These are phyloP conservation scores for Aspergillus chevalieri DNA, from an alignment of 2,329 filamentous ascomycete genomes.

Conservation along the genomic window DNA sequence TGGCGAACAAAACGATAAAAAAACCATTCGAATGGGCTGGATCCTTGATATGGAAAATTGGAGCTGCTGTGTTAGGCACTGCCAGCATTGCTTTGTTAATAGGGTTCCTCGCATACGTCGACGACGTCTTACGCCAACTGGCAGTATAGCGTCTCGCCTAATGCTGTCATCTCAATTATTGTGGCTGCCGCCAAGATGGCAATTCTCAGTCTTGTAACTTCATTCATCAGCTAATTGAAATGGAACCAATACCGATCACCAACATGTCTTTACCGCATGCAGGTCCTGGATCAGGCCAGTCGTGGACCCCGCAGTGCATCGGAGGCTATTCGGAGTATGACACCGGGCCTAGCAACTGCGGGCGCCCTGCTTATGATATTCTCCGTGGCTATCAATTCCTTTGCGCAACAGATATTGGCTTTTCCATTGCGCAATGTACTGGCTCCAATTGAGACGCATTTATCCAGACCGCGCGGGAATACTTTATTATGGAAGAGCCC, in stretches of 20 bases:
- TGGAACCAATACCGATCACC: slow-evolving; percentile 16
- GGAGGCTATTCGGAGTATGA: slow-evolving; percentile 14
- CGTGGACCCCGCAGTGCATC: slow-evolving; percentile 22
- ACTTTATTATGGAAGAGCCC: background rate
- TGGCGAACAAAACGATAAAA: background rate
- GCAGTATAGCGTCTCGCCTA: slow-evolving; percentile 17
- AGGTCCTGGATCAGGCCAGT: slow-evolving; percentile 23
- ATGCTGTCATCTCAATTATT: slow-evolving; percentile 24
- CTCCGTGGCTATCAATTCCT: slow-evolving; percentile 21
- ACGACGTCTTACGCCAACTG: slow-evolving; percentile 9
- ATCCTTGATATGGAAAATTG: slow-evolving; percentile 12
- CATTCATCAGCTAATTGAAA: slow-evolving; percentile 26
- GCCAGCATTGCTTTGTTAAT: slow-evolving; percentile 7
- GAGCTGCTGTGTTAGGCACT: slow-evolving; percentile 2
- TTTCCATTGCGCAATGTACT: slow-evolving; percentile 5
- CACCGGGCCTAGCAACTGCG: slow-evolving; percentile 9
- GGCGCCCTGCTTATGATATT: slow-evolving; percentile 20
- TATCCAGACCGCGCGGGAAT: slow-evolving; percentile 4
- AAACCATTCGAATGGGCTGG: background rate
- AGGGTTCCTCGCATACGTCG: slow-evolving; percentile 6
- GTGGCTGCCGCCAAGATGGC: slow-evolving; percentile 20
- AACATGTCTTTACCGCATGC: slow-evolving; percentile 14
- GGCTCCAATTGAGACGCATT: slow-evolving; percentile 3
- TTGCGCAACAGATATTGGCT: slow-evolving; percentile 17
- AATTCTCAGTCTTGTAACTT: slow-evolving; percentile 17